These are phyloP conservation scores for Glycine soja DNA, from an alignment of 306 rosid species.

Conservation along the genomic window DNA sequence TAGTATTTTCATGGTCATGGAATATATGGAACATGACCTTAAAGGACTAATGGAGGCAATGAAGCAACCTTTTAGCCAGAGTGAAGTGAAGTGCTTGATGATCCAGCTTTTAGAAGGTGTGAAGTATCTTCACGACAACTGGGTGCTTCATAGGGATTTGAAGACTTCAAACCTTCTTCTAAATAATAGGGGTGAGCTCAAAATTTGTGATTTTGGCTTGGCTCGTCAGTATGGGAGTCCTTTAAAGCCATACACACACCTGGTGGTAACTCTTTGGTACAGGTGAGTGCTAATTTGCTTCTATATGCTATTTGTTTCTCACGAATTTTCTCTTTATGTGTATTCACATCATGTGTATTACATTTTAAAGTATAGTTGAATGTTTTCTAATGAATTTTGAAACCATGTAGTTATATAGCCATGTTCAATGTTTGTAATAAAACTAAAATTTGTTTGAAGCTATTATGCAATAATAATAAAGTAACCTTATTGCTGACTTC, in stretches of 20 bases:
- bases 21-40: constrained; percentile 99
- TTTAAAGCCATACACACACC: constrained; percentile 92
- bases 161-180: constrained; percentile 93
- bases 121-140: constrained; percentile 98
- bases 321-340: background rate
- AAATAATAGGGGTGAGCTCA: constrained; percentile 95
- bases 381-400: constrained; percentile 15
- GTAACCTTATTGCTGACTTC: constrained; percentile 1
- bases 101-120: constrained; percentile 92
- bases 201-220: constrained; percentile 98
- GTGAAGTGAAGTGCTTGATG: constrained; percentile 99
- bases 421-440: background rate
- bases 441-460: constrained; percentile 1
- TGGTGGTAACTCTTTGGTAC: constrained; percentile 99
- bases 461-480: constrained; percentile 5
- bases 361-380: constrained; percentile 3
- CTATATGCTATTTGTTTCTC: constrained; percentile 1
- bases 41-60: constrained; percentile 97
- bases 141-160: constrained; percentile 99
- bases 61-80: constrained; percentile 97
- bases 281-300: constrained; percentile 66
- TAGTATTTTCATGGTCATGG: constrained; percentile 99
- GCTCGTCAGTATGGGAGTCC: constrained; percentile 99
- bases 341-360: background rate
- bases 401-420: constrained; percentile 3